These are phyloP conservation scores for Venustampulla echinocandica DNA, from an alignment of 495 filamentous ascomycete genomes.

Conservation along the genomic window DNA sequence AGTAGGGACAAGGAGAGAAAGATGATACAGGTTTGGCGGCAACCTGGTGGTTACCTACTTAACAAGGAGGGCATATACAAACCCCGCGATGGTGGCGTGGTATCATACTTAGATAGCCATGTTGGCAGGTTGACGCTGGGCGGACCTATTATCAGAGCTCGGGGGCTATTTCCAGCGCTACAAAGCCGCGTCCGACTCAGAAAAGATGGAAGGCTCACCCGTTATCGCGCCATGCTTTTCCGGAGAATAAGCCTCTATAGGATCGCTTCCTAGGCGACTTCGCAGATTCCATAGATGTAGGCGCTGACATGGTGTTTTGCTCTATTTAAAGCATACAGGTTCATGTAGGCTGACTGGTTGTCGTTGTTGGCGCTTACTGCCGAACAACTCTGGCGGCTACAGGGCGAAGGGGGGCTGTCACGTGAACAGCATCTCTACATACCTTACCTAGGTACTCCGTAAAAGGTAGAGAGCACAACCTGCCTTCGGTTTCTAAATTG, in stretches of 20 bases:
- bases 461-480: too few relatives aligned
- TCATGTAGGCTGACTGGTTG: slow-evolving; percentile 3
- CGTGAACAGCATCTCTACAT: neutral
- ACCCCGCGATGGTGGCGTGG: slow-evolving; percentile 12
- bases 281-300: neutral
- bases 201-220: neutral
- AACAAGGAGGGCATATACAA: neutral
- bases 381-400: neutral
- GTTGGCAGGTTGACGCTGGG: neutral
- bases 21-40: slow-evolving; percentile 8
- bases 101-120: slow-evolving; percentile 1
- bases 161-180: slow-evolving; percentile 15
- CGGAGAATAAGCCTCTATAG: slow-evolving; percentile 3
- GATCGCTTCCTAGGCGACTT: neutral
- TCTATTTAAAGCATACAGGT: slow-evolving; percentile 1
- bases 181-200: neutral
- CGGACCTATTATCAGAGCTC: neutral
- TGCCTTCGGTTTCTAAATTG: too few relatives aligned
- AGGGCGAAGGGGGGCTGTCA: neutral
- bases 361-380: slow-evolving; percentile 2
- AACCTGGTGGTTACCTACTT: neutral
- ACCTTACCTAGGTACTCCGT: too few relatives aligned
- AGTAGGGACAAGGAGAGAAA: neutral
- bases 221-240: slow-evolving; percentile 7
- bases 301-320: neutral